Percentiles rank a stretch among this genome's conserved stretches.
Conservation (phyloP, 2,329 filamentous ascomycete species). For the Neofusicoccum sp. region DNA sequence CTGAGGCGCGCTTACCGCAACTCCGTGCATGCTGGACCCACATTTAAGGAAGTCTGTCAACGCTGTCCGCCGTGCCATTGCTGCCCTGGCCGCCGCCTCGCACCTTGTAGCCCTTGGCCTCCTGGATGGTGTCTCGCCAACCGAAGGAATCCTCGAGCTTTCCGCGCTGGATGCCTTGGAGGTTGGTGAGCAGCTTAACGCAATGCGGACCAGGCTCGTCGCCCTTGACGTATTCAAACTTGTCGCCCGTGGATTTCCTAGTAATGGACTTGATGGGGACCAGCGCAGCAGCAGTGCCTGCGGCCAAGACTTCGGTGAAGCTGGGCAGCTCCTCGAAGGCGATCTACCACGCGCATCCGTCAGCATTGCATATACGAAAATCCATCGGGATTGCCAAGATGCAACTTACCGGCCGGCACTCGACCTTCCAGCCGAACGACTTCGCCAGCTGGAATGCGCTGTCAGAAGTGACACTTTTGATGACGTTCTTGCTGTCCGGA, state of each 20-base stretch:
- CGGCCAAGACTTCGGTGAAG: constrained; percentile 82
- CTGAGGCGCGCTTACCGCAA: not conserved
- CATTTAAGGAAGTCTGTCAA: constrained; percentile 35
- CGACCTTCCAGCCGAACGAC: constrained; percentile 80
- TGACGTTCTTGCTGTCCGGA: constrained; percentile 84
- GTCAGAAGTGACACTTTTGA: constrained; percentile 80
- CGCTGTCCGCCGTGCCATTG: constrained; percentile 28
- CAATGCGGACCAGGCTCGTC: constrained; percentile 73
- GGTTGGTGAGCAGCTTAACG: constrained; percentile 66
- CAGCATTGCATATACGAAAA: not conserved
- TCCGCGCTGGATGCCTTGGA: constrained; percentile 84
- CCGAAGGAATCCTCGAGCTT: constrained; percentile 73
- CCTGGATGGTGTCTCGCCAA: constrained; percentile 59
- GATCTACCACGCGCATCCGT: constrained; percentile 48
- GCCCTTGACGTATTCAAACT: constrained; percentile 55
- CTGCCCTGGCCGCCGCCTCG: constrained; percentile 22
- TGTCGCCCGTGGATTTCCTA: constrained; percentile 58
- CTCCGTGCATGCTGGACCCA: not conserved
- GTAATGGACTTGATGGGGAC: constrained; percentile 92
- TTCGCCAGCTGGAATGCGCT: constrained; percentile 73
- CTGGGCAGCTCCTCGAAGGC: constrained; percentile 60
- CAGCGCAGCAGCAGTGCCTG: constrained; percentile 85
- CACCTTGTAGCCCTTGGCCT: constrained; percentile 36
- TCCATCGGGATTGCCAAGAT: not conserved
- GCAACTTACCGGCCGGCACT: constrained; percentile 63